Evolutionary conservation across 78 protist species (phyloP).

Genomic region (Cavenderia fasciculata): DNA sequence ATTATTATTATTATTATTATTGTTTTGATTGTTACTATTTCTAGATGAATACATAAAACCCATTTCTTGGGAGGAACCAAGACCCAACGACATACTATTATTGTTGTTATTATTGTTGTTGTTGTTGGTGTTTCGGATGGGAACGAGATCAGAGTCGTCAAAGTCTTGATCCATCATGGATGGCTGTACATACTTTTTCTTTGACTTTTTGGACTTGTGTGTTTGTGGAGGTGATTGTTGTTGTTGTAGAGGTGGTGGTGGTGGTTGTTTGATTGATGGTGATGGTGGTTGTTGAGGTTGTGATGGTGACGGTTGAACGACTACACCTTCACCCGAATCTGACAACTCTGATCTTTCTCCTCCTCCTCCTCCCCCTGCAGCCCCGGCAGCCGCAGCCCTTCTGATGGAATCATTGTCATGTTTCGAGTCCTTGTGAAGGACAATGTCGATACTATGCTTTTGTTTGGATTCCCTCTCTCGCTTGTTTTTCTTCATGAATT

Average conservation of each 20-base stretch:
- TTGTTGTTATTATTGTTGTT: too few relatives aligned
- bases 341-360: background rate
- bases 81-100: too few relatives aligned
- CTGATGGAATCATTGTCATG: background rate
- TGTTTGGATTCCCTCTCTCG: background rate
- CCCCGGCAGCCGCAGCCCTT: background rate
- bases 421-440: background rate
- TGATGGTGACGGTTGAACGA: background rate
- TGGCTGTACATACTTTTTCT: too few relatives aligned
- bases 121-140: too few relatives aligned
- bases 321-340: conserved; percentile 23
- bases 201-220: too few relatives aligned
- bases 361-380: background rate
- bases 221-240: background rate
- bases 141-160: too few relatives aligned
- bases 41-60: too few relatives aligned
- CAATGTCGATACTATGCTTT: background rate
- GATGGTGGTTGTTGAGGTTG: background rate
- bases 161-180: too few relatives aligned
- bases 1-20: too few relatives aligned
- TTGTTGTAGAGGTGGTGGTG: conserved; percentile 21
- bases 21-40: too few relatives aligned
- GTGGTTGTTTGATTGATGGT: background rate
- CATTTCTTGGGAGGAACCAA: too few relatives aligned
- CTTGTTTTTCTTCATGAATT: background rate